These are phyloP conservation scores for Orbilia oligospora DNA, from an alignment of 2,329 filamentous ascomycete genomes.

Conservation along the genomic window DNA sequence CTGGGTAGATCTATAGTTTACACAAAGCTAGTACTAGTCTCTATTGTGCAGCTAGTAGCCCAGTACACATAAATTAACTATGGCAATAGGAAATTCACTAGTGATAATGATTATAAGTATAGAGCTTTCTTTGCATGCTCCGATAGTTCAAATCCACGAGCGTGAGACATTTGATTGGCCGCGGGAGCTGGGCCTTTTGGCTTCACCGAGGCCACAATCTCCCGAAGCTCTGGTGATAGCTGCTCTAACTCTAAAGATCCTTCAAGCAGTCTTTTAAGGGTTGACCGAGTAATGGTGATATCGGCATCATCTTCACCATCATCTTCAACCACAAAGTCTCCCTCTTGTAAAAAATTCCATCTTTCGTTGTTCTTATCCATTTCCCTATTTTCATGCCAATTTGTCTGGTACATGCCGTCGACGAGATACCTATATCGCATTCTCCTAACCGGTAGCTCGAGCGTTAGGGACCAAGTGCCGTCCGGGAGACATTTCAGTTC, in stretches of 20 bases:
- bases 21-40: too few species aligned
- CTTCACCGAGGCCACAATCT: not conserved
- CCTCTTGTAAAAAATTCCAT: not conserved
- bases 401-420: constrained; percentile 13
- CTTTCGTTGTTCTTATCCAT: not conserved
- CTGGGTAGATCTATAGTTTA: too few species aligned
- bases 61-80: too few species aligned
- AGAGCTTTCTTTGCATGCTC: not conserved
- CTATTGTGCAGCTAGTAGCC: too few species aligned
- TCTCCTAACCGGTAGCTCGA: not conserved
- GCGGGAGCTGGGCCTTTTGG: not conserved
- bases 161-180: too few species aligned
- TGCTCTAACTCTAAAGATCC: constrained; percentile 1
- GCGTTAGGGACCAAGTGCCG: constrained; percentile 4
- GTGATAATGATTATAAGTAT: not conserved
- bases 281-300: constrained; percentile 9
- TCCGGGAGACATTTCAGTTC: not conserved
- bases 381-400: constrained; percentile 7
- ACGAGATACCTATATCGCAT: constrained; percentile 5
- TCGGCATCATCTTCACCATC: not conserved
- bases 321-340: not conserved
- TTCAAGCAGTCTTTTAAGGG: not conserved
- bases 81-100: too few species aligned
- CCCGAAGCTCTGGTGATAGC: not conserved
- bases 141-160: constrained; percentile 8